These are phyloP conservation scores for Boletellus deceptivus DNA, from an alignment of 1,284 basidiomycete species.

Conservation along the genomic window DNA sequence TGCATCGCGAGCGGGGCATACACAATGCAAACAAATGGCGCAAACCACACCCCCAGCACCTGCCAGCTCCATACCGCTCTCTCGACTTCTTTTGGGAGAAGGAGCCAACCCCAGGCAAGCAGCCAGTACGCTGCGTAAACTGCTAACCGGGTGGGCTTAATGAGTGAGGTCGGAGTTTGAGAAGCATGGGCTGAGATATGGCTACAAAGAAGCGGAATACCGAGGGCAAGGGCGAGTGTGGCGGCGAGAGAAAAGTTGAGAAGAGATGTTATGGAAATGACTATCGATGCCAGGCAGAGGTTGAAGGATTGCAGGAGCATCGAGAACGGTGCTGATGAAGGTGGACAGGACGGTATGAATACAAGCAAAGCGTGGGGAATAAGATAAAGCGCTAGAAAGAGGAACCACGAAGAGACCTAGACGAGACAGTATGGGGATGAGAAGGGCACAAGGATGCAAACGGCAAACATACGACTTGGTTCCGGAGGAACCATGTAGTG, in stretches of 20 bases:
- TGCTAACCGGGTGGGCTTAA: slow-evolving; percentile 31
- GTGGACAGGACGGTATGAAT: slow-evolving; percentile 19
- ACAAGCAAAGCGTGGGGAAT: slow-evolving; percentile 31
- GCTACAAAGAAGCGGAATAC: slow-evolving; percentile 55
- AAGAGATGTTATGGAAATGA: slow-evolving; percentile 82
- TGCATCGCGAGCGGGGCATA: slow-evolving; percentile 71
- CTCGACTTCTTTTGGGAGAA: slow-evolving; percentile 42
- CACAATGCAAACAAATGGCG: slow-evolving; percentile 69
- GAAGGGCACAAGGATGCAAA: not conserved
- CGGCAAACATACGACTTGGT: slow-evolving; percentile 38
- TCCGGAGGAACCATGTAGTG: slow-evolving; percentile 40
- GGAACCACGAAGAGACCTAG: slow-evolving; percentile 26
- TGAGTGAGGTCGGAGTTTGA: slow-evolving; percentile 27
- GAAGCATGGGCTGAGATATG: slow-evolving; percentile 22
- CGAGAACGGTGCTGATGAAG: slow-evolving; percentile 40
- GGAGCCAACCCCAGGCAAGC: slow-evolving; percentile 60
- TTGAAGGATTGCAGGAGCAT: slow-evolving; percentile 67
- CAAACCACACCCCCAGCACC: slow-evolving; percentile 69
- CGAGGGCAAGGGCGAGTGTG: slow-evolving; percentile 59
- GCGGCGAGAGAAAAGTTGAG: slow-evolving; percentile 89
- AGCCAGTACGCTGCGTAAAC: slow-evolving; percentile 45
- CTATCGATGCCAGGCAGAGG: slow-evolving; percentile 75
- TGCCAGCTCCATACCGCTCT: slow-evolving; percentile 69
- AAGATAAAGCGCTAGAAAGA: slow-evolving; percentile 32
- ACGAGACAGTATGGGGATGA: not conserved